Evolutionary conservation across 1,284 basidiomycete species (phyloP).

Genomic region (Lentinula novae-zelandiae): DNA sequence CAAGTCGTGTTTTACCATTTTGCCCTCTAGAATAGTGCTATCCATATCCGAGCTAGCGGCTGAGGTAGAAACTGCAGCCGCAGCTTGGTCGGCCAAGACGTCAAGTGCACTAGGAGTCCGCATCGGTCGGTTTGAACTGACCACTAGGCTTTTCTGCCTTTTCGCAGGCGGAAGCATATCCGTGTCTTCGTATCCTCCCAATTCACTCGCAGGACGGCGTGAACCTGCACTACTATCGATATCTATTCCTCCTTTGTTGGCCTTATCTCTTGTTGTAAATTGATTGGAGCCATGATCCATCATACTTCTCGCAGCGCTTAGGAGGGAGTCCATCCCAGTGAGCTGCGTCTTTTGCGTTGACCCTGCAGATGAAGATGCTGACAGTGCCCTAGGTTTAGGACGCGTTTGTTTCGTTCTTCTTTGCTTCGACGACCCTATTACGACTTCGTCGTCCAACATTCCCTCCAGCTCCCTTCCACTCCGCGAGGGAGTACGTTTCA

Average conservation of each 20-base stretch:
- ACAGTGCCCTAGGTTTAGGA: not conserved
- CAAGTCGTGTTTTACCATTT: constrained; percentile 13
- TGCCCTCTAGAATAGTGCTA: constrained; percentile 19
- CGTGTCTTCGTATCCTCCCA: not conserved
- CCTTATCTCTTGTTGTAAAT: not conserved
- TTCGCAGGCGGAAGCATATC: not conserved
- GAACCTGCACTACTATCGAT: not conserved
- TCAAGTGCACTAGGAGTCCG: constrained; percentile 29
- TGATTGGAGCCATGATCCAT: constrained; percentile 34
- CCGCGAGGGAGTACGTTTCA: not conserved
- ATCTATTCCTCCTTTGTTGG: not conserved
- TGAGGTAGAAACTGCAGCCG: constrained; percentile 24
- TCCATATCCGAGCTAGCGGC: constrained; percentile 16
- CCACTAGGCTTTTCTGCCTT: not conserved
- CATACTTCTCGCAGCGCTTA: constrained; percentile 61
- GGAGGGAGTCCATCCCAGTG: constrained; percentile 42
- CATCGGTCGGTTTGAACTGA: not conserved
- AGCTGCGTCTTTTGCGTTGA: constrained; percentile 19
- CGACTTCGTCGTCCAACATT: not conserved
- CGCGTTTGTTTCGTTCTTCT: not conserved
- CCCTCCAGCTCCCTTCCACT: not conserved
- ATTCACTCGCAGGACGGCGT: not conserved
- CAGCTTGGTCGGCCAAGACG: constrained; percentile 63
- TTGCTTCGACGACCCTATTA: not conserved
- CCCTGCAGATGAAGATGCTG: not conserved